Percentiles rank a stretch among this genome's conserved stretches.
Evolutionary conservation across 1,139 yeast genomes (phyloP).

Genomic region (Yamadazyma jaroonii): DNA sequence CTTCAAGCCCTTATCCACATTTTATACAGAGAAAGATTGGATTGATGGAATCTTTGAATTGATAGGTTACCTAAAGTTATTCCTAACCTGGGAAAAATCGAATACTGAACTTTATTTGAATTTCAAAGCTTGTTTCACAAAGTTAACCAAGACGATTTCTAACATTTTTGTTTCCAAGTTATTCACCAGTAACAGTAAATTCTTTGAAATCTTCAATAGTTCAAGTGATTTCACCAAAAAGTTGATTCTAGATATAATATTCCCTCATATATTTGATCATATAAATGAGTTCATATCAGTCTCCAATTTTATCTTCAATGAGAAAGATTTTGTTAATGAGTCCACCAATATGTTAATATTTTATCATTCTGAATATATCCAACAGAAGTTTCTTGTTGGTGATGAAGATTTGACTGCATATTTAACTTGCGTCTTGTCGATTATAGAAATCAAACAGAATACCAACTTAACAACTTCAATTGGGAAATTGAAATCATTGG

Average conservation of each 20-base stretch:
- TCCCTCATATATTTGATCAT: slow-evolving; percentile 38
- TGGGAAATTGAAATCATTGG: slow-evolving; percentile 4
- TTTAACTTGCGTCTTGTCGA: slow-evolving; percentile 28
- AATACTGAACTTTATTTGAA: slow-evolving; percentile 16
- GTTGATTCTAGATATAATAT: slow-evolving; percentile 32
- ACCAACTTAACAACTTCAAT: slow-evolving; percentile 6
- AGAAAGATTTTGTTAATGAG: slow-evolving; percentile 29
- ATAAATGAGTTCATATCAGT: slow-evolving; percentile 33
- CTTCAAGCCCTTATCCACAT: slow-evolving; percentile 18
- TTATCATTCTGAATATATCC: slow-evolving; percentile 22
- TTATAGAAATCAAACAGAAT: slow-evolving; percentile 28
- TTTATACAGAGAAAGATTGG: slow-evolving; percentile 32
- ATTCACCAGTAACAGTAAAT: slow-evolving; percentile 17
- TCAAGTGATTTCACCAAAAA: slow-evolving; percentile 27
- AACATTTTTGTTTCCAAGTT: slow-evolving; percentile 32
- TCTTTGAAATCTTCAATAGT: slow-evolving; percentile 20
- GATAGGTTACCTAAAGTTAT: slow-evolving; percentile 31
- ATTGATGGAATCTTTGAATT: slow-evolving; percentile 41
- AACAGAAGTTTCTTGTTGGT: slow-evolving; percentile 24
- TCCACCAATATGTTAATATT: slow-evolving; percentile 23
- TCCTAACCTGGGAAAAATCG: slow-evolving; percentile 22
- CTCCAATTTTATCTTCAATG: slow-evolving; percentile 36
- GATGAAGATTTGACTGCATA: slow-evolving; percentile 24
- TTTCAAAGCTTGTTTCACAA: slow-evolving; percentile 22
- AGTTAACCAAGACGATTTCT: slow-evolving; percentile 24